These are phyloP conservation scores for Neofusicoccum cordaticola DNA, from an alignment of 2,329 filamentous ascomycete species.

Conservation along the genomic window DNA sequence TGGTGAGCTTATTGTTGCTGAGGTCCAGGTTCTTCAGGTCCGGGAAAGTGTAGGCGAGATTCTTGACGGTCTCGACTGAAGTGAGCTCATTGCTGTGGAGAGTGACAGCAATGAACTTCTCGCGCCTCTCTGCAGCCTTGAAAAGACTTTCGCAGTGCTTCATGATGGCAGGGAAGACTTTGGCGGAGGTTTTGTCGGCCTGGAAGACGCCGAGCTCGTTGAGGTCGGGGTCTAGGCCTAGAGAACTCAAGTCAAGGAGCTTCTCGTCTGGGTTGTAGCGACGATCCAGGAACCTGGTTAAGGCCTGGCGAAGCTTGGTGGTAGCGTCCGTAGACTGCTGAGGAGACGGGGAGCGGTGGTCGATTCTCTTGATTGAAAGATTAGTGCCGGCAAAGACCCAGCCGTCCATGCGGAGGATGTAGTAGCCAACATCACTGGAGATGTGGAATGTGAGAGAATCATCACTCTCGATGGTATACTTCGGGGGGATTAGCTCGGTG, in stretches of 20 bases:
- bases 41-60: slow-evolving; percentile 75
- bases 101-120: slow-evolving; percentile 77
- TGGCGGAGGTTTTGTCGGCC: slow-evolving; percentile 64
- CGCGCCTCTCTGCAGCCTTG: slow-evolving; percentile 69
- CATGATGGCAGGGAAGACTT: slow-evolving; percentile 92
- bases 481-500: not conserved
- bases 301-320: slow-evolving; percentile 38
- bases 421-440: slow-evolving; percentile 31
- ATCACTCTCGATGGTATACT: slow-evolving; percentile 33
- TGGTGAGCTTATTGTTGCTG: slow-evolving; percentile 75
- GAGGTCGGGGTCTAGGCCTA: slow-evolving; percentile 71
- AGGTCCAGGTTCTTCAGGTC: slow-evolving; percentile 86
- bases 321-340: not conserved
- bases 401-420: slow-evolving; percentile 39
- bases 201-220: slow-evolving; percentile 73
- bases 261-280: slow-evolving; percentile 72
- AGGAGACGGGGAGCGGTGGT: not conserved
- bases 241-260: slow-evolving; percentile 76
- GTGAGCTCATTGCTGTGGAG: slow-evolving; percentile 77
- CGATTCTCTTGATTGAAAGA: slow-evolving; percentile 34
- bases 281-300: slow-evolving; percentile 67
- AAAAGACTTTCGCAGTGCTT: slow-evolving; percentile 77
- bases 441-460: slow-evolving; percentile 38
- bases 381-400: slow-evolving; percentile 40
- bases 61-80: slow-evolving; percentile 69